A percentile compares a stretch with the other conserved stretches of the same genome.
These are phyloP conservation scores for Aspergillus ustus DNA, from an alignment of 2,329 filamentous ascomycete genomes.

Conservation along the genomic window DNA sequence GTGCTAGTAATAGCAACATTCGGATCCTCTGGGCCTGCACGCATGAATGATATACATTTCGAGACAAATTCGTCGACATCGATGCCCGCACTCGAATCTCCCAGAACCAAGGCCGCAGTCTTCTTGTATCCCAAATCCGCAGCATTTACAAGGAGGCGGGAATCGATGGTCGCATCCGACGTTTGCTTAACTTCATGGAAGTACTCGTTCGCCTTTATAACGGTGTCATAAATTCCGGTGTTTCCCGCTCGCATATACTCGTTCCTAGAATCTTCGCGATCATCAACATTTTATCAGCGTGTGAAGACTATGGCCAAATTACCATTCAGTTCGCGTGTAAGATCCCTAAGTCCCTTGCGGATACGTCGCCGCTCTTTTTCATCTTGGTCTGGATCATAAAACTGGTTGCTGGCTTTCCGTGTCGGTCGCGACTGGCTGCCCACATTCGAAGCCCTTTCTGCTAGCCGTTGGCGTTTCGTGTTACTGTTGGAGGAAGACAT, in stretches of 20 bases:
- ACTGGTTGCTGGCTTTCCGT: slow-evolving; percentile 49
- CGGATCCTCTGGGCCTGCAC: slow-evolving; percentile 62
- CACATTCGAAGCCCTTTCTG: slow-evolving; percentile 36
- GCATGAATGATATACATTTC: slow-evolving; percentile 89
- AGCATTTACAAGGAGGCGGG: slow-evolving; percentile 78
- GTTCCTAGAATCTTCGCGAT: slow-evolving; percentile 66
- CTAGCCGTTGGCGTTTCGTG: slow-evolving; percentile 52
- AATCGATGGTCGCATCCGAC: slow-evolving; percentile 86
- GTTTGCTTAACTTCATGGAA: slow-evolving; percentile 80
- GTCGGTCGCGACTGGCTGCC: slow-evolving; percentile 32
- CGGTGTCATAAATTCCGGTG: slow-evolving; percentile 65
- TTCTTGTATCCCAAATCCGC: slow-evolving; percentile 82
- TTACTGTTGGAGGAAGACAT: slow-evolving; percentile 43
- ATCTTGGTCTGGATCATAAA: slow-evolving; percentile 83
- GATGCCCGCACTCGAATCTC: slow-evolving; percentile 73
- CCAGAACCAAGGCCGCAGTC: slow-evolving; percentile 73
- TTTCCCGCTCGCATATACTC: slow-evolving; percentile 72
- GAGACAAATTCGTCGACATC: slow-evolving; percentile 91
- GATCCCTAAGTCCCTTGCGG: slow-evolving; percentile 70
- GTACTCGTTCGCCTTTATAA: slow-evolving; percentile 68
- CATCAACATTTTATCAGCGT: neutral
- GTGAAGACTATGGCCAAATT: slow-evolving; percentile 16
- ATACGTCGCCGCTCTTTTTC: slow-evolving; percentile 72
- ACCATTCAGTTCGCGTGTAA: slow-evolving; percentile 67
- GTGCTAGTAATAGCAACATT: slow-evolving; percentile 49